Evolutionary conservation across 306 rosid species (phyloP), one percentile per base, ranked within the genome.

Genomic region (Malus fusca): DNA sequence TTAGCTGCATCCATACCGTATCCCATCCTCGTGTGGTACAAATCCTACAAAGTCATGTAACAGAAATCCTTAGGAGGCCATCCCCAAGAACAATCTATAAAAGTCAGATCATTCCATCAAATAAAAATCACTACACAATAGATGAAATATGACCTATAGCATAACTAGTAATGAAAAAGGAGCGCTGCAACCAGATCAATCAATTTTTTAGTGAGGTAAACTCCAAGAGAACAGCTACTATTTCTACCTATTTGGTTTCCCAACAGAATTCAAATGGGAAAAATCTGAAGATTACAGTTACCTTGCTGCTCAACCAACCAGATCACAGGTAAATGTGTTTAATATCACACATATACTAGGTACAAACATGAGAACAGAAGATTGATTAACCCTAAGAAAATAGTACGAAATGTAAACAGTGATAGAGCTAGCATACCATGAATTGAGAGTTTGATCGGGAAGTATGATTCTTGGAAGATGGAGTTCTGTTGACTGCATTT

Each of bases 21-120:
- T 78, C 92, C 81, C 74, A 91, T 92, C 76, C 96, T 88, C 11
- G 90, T 91, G 67, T 88, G 94, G 70, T 88, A 91, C 84, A 88
- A 75, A n/a, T 96, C 96, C 98, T 94, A 56, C 40, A 46, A 26
- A 68, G 40, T 40, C 72, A 62, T 18, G 22, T 13, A 23, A 48
- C 9, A 84, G 5, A 71, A 63, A 30, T 28, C 19, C 63, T 60
- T 73, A 42, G 60, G 58, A 11, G 4, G 43, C 43, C 68, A 42
- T 26, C 56, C 25, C 48, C 30, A 73, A 59, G 42, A 59, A 73
- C 42, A 61, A 74, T 61, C 30, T 28, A 61, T 44, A 15, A 33
- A 44, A 61, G 22, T 73, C 58, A 23, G 42, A 59, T 61, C 21
- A 62, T 62, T 31, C 56, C 26, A 42, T 59, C 56, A 37, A 72